Conservation (phyloP, 2,329 filamentous ascomycete species). For the Fusarium nodosum region DNA sequence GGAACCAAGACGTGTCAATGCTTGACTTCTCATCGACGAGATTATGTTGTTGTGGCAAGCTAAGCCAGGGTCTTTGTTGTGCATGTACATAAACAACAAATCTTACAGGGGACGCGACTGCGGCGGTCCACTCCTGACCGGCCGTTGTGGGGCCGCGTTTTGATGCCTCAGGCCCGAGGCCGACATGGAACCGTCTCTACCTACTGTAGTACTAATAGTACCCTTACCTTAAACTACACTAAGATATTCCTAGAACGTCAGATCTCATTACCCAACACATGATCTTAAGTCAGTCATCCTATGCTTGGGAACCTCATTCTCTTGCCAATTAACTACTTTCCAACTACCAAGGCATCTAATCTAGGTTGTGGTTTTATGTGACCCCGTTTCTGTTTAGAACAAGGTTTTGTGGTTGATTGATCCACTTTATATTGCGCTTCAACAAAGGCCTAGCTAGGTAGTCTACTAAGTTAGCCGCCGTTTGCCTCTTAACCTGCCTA, state of each 20-base stretch:
- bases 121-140: conserved; percentile 16
- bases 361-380: neutral
- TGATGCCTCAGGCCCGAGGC: conserved; percentile 41
- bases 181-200: no score
- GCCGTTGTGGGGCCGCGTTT: conserved; percentile 39
- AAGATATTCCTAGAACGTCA: conserved; percentile 6
- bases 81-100: conserved; percentile 51
- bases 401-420: neutral
- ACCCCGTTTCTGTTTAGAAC: neutral
- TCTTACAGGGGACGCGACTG: conserved; percentile 46
- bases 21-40: conserved; percentile 45
- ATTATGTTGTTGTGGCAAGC: conserved; percentile 52
- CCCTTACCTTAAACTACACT: no score
- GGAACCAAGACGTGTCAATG: conserved; percentile 44
- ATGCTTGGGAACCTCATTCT: neutral
- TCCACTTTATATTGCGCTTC: neutral
- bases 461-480: neutral
- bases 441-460: neutral
- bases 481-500: neutral
- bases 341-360: neutral
- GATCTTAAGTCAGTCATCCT: neutral
- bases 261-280: conserved; percentile 39
- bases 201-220: no score
- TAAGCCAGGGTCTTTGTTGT: conserved; percentile 38
- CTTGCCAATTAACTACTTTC: neutral